phyloP scores from a whole-genome alignment of 768 basidiomycete genomes.

The Collybia sp. region DNA sequence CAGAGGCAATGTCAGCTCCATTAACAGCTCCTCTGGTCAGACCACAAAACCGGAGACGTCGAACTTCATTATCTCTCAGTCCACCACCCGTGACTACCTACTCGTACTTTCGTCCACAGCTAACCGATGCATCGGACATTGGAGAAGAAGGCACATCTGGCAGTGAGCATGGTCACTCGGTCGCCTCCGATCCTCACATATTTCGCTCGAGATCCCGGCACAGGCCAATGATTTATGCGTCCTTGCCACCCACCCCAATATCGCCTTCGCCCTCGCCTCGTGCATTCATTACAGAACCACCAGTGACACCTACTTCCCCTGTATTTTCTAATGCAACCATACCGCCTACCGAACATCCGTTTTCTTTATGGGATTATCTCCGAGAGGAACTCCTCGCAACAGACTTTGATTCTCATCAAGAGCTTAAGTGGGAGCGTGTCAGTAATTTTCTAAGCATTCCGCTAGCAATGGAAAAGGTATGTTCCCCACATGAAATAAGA shows the following conservation, averaged over 20 bases:
- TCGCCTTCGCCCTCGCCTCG: conserved; percentile 36
- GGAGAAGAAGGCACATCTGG: conserved; percentile 2
- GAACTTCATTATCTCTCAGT: not conserved
- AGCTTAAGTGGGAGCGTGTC: conserved; percentile 93
- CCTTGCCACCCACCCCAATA: conserved; percentile 72
- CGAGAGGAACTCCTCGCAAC: conserved; percentile 84
- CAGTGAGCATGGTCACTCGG: conserved; percentile 16
- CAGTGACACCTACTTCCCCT: conserved; percentile 22
- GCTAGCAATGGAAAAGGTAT: conserved; percentile 89
- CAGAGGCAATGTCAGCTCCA: not conserved
- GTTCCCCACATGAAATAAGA: conserved; percentile 6
- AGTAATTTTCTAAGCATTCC: conserved; percentile 95
- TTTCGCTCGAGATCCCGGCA: conserved; percentile 16
- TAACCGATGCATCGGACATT: conserved; percentile 14
- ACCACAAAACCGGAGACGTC: no score
- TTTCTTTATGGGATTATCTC: conserved; percentile 91
- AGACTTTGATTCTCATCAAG: conserved; percentile 93
- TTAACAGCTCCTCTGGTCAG: no score
- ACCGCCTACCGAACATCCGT: conserved; percentile 38
- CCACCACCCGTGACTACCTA: not conserved
- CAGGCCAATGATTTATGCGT: conserved; percentile 57
- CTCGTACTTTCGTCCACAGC: conserved; percentile 13
- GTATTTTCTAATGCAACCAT: conserved; percentile 11
- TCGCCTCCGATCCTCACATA: conserved; percentile 16
- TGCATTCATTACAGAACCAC: conserved; percentile 26